These are phyloP conservation scores for Arachnomyces sp. DNA, from an alignment of 2,329 filamentous ascomycete species.

Conservation along the genomic window DNA sequence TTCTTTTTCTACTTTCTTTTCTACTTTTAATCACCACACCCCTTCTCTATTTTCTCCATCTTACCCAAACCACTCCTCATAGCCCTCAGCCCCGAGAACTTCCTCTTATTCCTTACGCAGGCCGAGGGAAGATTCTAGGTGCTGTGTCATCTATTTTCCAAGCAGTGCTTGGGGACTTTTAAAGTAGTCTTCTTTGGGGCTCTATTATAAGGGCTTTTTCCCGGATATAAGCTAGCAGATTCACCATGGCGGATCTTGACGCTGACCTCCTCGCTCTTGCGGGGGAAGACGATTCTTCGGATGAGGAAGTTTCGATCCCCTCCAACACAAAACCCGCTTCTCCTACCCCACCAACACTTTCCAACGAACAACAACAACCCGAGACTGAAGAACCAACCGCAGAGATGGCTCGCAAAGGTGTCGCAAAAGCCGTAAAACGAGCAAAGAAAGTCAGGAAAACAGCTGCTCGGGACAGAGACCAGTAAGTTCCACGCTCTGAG, in stretches of 20 bases:
- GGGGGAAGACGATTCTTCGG: slow-evolving; percentile 57
- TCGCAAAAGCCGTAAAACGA: slow-evolving; percentile 29
- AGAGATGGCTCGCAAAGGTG: slow-evolving; percentile 42
- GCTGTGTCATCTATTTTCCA: background rate
- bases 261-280: slow-evolving; percentile 90
- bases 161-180: too few relatives aligned
- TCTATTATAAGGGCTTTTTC: background rate
- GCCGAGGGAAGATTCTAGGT: background rate
- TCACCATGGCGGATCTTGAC: slow-evolving; percentile 77
- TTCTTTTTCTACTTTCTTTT: too few relatives aligned
- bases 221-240: slow-evolving; percentile 5
- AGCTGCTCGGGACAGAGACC: slow-evolving; percentile 50
- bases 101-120: background rate
- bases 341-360: slow-evolving; percentile 46
- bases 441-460: slow-evolving; percentile 42
- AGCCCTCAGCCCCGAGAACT: too few relatives aligned
- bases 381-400: slow-evolving; percentile 38
- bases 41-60: too few relatives aligned
- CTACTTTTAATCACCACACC: too few relatives aligned
- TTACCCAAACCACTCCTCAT: too few relatives aligned
- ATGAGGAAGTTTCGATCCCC: slow-evolving; percentile 46
- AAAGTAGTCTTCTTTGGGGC: too few relatives aligned
- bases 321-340: slow-evolving; percentile 50
- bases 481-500: slow-evolving; percentile 45
- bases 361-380: slow-evolving; percentile 36